A percentile compares a stretch with the other conserved stretches of the same genome.
Evolutionary conservation across 179 eudicot genomes (phyloP).

Genomic region (Beta corolliflora): DNA sequence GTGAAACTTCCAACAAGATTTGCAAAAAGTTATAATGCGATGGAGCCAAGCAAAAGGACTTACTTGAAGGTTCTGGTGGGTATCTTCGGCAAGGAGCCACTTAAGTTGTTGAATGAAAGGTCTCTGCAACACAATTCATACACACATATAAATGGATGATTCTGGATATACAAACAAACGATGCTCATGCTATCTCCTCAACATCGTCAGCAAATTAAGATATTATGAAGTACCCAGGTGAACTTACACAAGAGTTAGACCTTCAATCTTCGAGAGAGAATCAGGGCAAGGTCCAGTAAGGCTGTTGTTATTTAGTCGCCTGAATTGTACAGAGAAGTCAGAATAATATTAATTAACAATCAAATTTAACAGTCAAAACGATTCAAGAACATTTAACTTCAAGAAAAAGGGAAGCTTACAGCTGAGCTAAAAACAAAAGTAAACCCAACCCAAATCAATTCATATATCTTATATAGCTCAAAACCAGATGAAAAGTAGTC

Average conservation of each 20-base stretch:
- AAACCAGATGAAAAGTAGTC: neutral
- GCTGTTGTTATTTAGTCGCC: slow-evolving; percentile 42
- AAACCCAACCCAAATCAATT: neutral
- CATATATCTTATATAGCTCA: neutral
- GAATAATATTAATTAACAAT: slow-evolving; percentile 6
- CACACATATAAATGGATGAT: slow-evolving; percentile 6
- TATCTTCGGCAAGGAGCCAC: slow-evolving; percentile 69
- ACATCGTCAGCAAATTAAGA: slow-evolving; percentile 4
- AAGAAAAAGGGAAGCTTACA: no score
- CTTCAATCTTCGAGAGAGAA: slow-evolving; percentile 34
- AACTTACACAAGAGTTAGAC: slow-evolving; percentile 42
- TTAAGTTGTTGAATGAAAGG: slow-evolving; percentile 76
- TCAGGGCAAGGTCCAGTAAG: slow-evolving; percentile 40
- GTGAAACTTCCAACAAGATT: slow-evolving; percentile 3
- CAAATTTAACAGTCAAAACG: neutral
- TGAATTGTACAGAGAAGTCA: slow-evolving; percentile 22
- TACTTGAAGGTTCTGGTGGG: slow-evolving; percentile 77
- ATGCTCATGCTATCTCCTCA: neutral
- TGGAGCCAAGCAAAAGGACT: slow-evolving; percentile 4
- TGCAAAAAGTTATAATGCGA: neutral
- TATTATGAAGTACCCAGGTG: neutral
- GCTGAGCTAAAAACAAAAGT: neutral
- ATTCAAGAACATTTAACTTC: neutral
- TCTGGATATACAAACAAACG: neutral
- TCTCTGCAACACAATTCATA: slow-evolving; percentile 46